Base-by-base conservation (phyloP, 177 flowering plant genomes). In the Vitis hybrid region DNA sequence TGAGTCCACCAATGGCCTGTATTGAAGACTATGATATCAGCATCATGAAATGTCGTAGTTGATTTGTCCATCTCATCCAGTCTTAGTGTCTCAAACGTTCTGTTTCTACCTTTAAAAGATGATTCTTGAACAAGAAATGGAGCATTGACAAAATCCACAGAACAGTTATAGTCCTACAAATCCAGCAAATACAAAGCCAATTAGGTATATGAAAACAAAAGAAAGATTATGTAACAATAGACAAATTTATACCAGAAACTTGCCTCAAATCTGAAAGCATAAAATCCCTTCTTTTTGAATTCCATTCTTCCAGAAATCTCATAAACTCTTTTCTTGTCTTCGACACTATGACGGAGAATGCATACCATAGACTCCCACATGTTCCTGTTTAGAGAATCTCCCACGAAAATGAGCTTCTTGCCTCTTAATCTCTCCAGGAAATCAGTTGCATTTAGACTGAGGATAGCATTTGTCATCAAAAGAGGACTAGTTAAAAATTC, bases 1-100 rank as follows among this genome's bases (percentile, higher is more conserved):
- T 93, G 98, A 13, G 96, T 91, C 97, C 98, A 94, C 98, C 98
- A 92, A 71, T 92, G 98, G 32, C 97, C 98, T 11, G 97, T 89
- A 65, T 92, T 92, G 78, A 94, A 94, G 76, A 94, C 84, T 24
- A 92, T 48, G 52, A 89, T 66, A 71, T 91, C 91, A 13, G 96
- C 92, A 70, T 88, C 94, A 41, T 68, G 82, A 76, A 89, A 93
- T 84, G 79, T 81, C 2, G 79, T 51, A 54, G 95, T 84, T 9
- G 87, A 71, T 51, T 46, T 63, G 70, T 89, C 98, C 94, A 94
- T 92, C 88, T 85, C 75, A 80, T 94, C 98, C 81, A 91, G 76
- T 68, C 94, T 82, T 46, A 93, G 75, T 14, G 97, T 91, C 71
- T 90, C 94, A 17, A 81, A 54, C 2, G 87, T 59, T 30, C 88